Evolutionary conservation across 768 basidiomycete genomes (phyloP), one percentile per base, ranked within the genome.

Genomic region (Boletus tomentosulus): DNA sequence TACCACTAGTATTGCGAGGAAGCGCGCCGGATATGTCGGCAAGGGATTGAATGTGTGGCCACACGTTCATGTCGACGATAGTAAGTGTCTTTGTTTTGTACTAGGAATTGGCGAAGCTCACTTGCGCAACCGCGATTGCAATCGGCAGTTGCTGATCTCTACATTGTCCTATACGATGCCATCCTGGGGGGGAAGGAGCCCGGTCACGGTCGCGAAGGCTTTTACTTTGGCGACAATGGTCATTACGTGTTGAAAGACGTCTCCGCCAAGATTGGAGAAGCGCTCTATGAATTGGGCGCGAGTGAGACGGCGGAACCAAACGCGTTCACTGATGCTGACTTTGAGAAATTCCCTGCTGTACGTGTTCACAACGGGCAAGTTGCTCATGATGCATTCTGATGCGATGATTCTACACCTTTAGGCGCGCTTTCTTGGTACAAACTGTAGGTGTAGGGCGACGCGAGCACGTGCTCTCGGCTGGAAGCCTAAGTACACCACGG

Each of bases 1-100:
- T 56, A 62, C 67, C 6, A 75, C 73, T 0, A 58, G 77, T 16
- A 56, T 85, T 27, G 69, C 61, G 49, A 75, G 86, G 39, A 78
- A 78, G 6, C 74, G 75, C n/a, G 82, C 73, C 0, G 85, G 84
- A 15, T 70, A 82, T 62, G 73, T 87, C 9, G 86, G 85, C 0
- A 56, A 74, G 43, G 87, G 87, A 2, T 70, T 76, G 61, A 83
- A 86, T 48, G 39, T 81, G 5, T 87, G 86, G 87, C 76, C 79
- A 0, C 78, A 80, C 51, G 76, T 84, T 16, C 76, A 85, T 54
- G 69, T 85, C 46, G 68, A 77, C 25, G 84, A 86, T 16, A 62
- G 65, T 67, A 7, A 33, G 52, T 49, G 2, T 34, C 41, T 6
- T 27, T 12, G 2, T 48, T 22, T 33, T 12, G 8, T 42, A 7